phyloP scores from a whole-genome alignment of 257 asterid genomes.

The Solanum sparsipilum region DNA sequence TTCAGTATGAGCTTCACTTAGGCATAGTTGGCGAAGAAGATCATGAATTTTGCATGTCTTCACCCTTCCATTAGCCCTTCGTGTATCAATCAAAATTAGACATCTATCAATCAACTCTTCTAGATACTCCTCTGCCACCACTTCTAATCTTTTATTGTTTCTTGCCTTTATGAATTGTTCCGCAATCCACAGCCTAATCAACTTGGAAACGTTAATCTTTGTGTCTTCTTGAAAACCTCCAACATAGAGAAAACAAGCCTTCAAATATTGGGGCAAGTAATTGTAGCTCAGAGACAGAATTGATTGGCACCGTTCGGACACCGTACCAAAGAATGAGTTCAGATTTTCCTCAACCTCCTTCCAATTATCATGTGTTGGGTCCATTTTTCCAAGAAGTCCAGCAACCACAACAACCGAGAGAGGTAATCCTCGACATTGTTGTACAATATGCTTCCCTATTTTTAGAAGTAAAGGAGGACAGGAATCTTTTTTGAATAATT shows the following conservation, averaged over 20 bases:
- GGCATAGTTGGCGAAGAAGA: background rate
- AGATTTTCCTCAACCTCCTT: background rate
- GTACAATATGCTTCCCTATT: too few species aligned
- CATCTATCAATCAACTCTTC: background rate
- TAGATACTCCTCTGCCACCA: background rate
- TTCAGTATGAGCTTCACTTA: background rate
- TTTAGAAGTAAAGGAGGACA: too few species aligned
- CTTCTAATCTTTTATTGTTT: too few species aligned
- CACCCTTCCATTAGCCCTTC: background rate
- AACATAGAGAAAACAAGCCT: background rate
- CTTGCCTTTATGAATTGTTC: background rate
- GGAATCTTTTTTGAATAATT: too few species aligned
- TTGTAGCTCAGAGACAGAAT: background rate
- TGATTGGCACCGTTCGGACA: background rate
- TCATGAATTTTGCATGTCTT: background rate
- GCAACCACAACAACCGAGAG: too few species aligned
- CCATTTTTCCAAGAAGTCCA: background rate
- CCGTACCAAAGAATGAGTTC: background rate
- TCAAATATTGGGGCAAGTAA: background rate
- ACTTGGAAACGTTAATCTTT: background rate
- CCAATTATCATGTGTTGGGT: background rate
- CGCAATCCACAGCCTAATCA: background rate
- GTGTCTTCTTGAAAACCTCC: background rate
- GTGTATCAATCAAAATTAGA: background rate
- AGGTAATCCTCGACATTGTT: too few species aligned